phyloP scores from a whole-genome alignment of 1,284 basidiomycete species.

The Melampsora americana region DNA sequence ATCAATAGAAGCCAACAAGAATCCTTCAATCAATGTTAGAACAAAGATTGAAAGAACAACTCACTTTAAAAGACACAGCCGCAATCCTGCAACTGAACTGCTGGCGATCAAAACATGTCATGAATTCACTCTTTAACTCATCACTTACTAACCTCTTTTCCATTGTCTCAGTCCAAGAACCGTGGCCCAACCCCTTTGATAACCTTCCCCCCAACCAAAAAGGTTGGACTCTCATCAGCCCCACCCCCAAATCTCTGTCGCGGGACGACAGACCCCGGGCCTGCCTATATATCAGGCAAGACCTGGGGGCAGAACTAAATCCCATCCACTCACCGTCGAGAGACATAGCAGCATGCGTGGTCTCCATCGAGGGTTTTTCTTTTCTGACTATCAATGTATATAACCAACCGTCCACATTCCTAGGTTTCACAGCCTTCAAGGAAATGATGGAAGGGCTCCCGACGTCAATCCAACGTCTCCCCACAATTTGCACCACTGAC shows the following conservation, averaged over 20 bases:
- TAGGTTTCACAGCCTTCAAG: background rate
- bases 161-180: constrained; percentile 3
- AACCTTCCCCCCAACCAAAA: background rate
- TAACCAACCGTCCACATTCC: background rate
- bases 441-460: background rate
- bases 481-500: background rate
- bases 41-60: background rate
- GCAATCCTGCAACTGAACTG: background rate
- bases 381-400: background rate
- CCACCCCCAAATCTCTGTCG: background rate
- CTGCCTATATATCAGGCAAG: background rate
- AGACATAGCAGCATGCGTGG: background rate
- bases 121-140: background rate
- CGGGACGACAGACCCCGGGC: background rate
- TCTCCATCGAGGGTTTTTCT: background rate
- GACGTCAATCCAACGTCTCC: background rate
- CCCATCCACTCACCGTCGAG: background rate
- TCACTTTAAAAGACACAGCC: background rate
- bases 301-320: background rate
- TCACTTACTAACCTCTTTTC: background rate
- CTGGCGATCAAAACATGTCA: background rate
- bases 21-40: background rate
- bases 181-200: background rate
- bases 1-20: background rate
- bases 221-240: background rate